Evolutionary conservation across 768 basidiomycete species (phyloP).

Genomic region (Cystofilobasidium macerans): DNA sequence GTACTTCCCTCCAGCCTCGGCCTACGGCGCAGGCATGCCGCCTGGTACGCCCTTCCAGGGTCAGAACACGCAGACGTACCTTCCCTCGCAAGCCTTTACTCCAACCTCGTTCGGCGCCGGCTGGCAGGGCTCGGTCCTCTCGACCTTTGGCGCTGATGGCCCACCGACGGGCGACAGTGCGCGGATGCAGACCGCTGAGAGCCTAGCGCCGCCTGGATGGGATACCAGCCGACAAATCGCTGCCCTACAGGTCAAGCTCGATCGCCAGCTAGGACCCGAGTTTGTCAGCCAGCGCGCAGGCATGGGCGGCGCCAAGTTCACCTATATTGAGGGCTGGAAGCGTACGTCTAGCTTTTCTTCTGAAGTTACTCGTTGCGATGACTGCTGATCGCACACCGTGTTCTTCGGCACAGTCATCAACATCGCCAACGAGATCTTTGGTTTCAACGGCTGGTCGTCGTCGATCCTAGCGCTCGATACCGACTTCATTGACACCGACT

Average conservation of each 20-base stretch:
- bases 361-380: background rate
- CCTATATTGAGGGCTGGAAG: conserved; percentile 95
- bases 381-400: too few relatives aligned
- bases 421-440: conserved; percentile 91
- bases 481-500: conserved; percentile 53
- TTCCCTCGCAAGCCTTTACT: background rate
- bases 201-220: background rate
- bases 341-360: conserved; percentile 28
- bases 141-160: background rate
- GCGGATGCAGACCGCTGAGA: background rate
- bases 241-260: conserved; percentile 64
- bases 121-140: conserved; percentile 10
- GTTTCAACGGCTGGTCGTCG: conserved; percentile 92
- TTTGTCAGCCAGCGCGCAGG: conserved; percentile 81
- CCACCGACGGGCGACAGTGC: background rate
- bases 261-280: conserved; percentile 86
- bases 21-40: background rate
- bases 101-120: conserved; percentile 18
- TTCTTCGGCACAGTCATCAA: conserved; percentile 58
- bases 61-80: background rate
- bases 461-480: conserved; percentile 59
- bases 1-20: conserved; percentile 4
- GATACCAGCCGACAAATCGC: conserved; percentile 56
- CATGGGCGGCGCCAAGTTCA: conserved; percentile 65
- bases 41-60: background rate